Conservation (phyloP, 148 eudicot genomes). For the Rhododendron kiyosumense region DNA sequence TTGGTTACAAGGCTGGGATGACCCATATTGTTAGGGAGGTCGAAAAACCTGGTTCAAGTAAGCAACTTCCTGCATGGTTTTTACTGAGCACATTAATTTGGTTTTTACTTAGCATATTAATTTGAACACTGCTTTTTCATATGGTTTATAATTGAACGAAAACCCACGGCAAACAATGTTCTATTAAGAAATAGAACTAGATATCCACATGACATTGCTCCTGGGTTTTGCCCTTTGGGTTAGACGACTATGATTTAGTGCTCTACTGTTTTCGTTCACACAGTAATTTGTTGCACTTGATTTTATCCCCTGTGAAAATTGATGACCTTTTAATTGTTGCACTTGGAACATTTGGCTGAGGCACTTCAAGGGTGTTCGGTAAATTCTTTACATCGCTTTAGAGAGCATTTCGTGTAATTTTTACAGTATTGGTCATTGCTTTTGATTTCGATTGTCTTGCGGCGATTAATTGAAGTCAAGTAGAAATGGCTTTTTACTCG, state of each 20-base stretch:
- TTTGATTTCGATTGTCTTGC: background rate
- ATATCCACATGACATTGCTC: background rate
- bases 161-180: no score
- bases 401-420: background rate
- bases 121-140: background rate
- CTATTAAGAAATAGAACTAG: background rate
- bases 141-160: background rate
- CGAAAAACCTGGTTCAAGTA: constrained; percentile 83
- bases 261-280: no score
- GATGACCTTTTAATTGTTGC: background rate
- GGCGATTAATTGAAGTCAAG: background rate
- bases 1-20: constrained; percentile 87
- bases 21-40: constrained; percentile 82
- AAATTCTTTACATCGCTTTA: background rate
- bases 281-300: background rate
- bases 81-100: background rate
- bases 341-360: background rate
- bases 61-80: constrained; percentile 7
- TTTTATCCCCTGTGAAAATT: background rate
- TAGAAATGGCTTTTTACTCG: background rate
- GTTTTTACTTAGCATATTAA: background rate
- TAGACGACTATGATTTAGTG: background rate
- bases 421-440: background rate
- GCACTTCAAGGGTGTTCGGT: background rate
- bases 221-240: background rate